Evolutionary conservation across 2,329 filamentous ascomycete genomes (phyloP).

Genomic region (Cercospora janseana): DNA sequence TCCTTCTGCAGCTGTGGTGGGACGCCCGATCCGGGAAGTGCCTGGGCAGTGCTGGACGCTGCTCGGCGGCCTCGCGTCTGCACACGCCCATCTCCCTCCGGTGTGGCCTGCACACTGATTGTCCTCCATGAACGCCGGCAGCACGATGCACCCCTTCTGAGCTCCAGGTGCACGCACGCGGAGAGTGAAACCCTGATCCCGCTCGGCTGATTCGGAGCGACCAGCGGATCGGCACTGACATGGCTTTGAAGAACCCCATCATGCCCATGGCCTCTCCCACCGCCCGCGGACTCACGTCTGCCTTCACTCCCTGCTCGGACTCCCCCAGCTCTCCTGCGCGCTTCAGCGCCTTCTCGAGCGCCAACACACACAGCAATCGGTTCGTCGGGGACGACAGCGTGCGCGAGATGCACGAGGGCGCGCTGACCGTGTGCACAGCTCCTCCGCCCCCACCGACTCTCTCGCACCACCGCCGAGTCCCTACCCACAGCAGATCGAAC

Average conservation of each 20-base stretch:
- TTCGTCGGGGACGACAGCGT: constrained; percentile 34
- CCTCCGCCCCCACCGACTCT: constrained; percentile 48
- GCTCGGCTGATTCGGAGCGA: constrained; percentile 1
- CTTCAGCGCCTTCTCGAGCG: constrained; percentile 42
- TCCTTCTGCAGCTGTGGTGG: constrained; percentile 12
- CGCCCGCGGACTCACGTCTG: constrained; percentile 42
- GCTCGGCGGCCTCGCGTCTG: constrained; percentile 4
- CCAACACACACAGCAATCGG: constrained; percentile 36
- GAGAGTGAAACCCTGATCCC: constrained; percentile 4
- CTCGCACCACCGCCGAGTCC: constrained; percentile 50
- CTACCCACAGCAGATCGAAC: constrained; percentile 67
- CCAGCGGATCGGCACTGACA: constrained; percentile 16
- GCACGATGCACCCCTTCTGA: constrained; percentile 13
- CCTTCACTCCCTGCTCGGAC: constrained; percentile 53
- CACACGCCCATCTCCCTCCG: neutral
- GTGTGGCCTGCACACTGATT: constrained; percentile 2
- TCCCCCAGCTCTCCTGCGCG: constrained; percentile 51
- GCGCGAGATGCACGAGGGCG: neutral
- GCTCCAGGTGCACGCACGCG: constrained; percentile 3
- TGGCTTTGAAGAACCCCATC: constrained; percentile 38
- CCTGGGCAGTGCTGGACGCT: constrained; percentile 10
- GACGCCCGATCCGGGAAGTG: neutral
- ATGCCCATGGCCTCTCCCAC: constrained; percentile 46
- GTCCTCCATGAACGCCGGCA: constrained; percentile 10
- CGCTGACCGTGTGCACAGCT: constrained; percentile 33